These are phyloP conservation scores for Sclerotinia minor DNA, from an alignment of 2,329 filamentous ascomycete genomes.

Conservation along the genomic window DNA sequence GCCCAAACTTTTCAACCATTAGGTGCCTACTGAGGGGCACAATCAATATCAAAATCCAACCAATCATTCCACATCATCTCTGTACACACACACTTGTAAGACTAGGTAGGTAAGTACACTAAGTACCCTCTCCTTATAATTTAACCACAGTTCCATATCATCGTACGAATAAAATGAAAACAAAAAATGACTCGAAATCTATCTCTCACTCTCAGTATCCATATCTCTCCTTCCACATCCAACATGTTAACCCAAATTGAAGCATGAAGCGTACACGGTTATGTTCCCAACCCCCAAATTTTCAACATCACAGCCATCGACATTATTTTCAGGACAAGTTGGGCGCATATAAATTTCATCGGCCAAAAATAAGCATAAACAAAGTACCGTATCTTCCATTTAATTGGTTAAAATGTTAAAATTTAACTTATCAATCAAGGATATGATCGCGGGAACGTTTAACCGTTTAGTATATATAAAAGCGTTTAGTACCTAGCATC, in stretches of 20 bases:
- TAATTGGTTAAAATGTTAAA: background rate
- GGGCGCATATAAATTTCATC: background rate
- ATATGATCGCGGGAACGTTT: background rate
- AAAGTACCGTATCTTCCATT: background rate
- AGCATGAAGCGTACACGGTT: background rate
- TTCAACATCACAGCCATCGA: background rate
- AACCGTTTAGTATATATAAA: background rate
- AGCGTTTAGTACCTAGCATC: background rate
- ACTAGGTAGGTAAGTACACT: too few relatives aligned
- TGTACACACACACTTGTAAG: too few relatives aligned
- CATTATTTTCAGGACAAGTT: background rate
- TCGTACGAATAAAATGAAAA: background rate
- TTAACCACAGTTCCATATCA: background rate
- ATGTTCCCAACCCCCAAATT: slow-evolving; percentile 7
- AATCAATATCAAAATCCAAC: background rate
- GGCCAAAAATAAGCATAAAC: background rate
- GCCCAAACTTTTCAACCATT: too few relatives aligned
- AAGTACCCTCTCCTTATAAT: background rate
- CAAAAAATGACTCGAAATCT: background rate
- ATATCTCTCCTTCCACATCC: background rate
- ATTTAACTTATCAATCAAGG: background rate
- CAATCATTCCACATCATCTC: background rate
- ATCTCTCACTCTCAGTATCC: background rate
- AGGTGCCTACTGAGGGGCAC: too few relatives aligned
- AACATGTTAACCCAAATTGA: background rate